Conservation (phyloP, 352 stramenopile species). For the Saprolegnia parasitica region DNA sequence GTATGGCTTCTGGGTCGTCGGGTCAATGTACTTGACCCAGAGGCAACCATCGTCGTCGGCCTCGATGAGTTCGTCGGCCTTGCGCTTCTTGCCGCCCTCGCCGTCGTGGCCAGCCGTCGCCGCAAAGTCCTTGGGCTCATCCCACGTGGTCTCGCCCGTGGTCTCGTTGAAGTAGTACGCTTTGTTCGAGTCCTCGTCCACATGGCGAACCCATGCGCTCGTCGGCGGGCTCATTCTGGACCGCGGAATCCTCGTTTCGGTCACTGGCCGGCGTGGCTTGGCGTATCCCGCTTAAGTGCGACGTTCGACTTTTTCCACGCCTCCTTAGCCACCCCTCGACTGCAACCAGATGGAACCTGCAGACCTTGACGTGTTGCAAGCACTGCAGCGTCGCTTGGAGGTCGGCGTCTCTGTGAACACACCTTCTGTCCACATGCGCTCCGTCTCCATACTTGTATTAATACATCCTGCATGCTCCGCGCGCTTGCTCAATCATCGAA, state of each 20-base stretch:
- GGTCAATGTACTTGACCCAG: constrained; percentile 76
- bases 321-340: background rate
- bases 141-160: constrained; percentile 68
- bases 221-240: constrained; percentile 2
- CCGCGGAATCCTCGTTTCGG: background rate
- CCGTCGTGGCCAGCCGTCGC: background rate
- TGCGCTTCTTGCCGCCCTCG: background rate
- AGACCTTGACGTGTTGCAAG: too few species aligned
- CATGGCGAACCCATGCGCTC: constrained; percentile 48
- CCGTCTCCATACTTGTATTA: too few species aligned
- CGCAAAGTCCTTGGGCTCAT: constrained; percentile 51
- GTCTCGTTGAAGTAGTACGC: constrained; percentile 73
- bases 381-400: too few species aligned
- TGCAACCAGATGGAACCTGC: too few species aligned
- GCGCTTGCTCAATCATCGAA: too few species aligned
- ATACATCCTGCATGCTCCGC: too few species aligned
- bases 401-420: too few species aligned
- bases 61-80: constrained; percentile 25
- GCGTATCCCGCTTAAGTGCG: background rate
- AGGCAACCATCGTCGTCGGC: constrained; percentile 31
- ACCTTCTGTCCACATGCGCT: too few species aligned
- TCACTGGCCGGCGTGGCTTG: background rate
- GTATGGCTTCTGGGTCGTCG: constrained; percentile 60
- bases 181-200: constrained; percentile 53
- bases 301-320: background rate